A percentile compares a stretch with the other conserved stretches of the same genome.
phyloP scores from a whole-genome alignment of 108 stramenopile species.

The Nitzschia sp. region DNA sequence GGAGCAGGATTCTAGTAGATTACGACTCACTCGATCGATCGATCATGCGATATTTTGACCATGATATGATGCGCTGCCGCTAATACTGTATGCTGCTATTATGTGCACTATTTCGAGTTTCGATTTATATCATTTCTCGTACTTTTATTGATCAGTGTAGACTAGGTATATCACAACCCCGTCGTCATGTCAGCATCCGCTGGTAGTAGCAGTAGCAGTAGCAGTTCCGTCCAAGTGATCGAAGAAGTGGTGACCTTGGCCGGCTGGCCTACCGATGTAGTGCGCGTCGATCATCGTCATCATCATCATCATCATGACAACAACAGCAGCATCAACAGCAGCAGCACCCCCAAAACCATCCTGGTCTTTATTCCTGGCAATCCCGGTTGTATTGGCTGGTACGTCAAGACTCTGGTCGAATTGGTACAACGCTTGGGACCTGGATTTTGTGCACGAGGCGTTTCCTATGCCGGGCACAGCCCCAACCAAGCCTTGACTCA shows the following conservation, averaged over 20 bases:
- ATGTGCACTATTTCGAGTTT: no score
- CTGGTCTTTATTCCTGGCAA: slow-evolving; percentile 82
- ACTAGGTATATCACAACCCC: no score
- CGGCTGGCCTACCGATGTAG: slow-evolving; percentile 71
- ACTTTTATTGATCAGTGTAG: no score
- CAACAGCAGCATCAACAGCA: neutral
- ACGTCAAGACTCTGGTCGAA: slow-evolving; percentile 33
- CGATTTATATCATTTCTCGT: no score
- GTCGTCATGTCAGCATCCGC: no score
- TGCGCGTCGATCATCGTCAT: slow-evolving; percentile 44
- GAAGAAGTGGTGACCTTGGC: slow-evolving; percentile 34
- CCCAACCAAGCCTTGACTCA: slow-evolving; percentile 3
- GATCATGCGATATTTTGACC: no score
- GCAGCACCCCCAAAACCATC: slow-evolving; percentile 50
- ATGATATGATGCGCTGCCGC: no score
- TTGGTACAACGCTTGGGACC: slow-evolving; percentile 50
- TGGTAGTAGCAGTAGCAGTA: no score
- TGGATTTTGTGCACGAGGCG: slow-evolving; percentile 57
- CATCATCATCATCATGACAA: neutral
- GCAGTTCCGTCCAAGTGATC: neutral
- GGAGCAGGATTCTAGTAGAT: no score
- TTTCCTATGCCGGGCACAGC: slow-evolving; percentile 79
- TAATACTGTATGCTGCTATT: no score
- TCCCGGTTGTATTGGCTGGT: slow-evolving; percentile 78
- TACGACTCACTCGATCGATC: no score